Evolutionary conservation across 768 basidiomycete genomes (phyloP).

Genomic region (Crucibulum laeve): DNA sequence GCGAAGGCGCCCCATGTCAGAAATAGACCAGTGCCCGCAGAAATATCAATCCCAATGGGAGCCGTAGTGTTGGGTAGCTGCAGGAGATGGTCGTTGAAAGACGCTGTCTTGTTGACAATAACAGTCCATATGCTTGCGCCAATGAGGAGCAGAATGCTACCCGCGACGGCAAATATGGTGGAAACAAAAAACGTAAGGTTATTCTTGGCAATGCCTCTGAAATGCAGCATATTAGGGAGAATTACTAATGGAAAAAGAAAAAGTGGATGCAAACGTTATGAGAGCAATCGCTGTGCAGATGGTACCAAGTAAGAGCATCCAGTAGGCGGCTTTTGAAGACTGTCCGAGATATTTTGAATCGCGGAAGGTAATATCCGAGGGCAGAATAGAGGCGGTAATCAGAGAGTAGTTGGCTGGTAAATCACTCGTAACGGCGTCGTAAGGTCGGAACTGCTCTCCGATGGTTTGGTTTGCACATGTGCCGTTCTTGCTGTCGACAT

Average conservation of each 20-base stretch:
- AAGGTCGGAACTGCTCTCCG: conserved; percentile 63
- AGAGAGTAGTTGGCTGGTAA: conserved; percentile 61
- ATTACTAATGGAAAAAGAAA: conserved; percentile 5
- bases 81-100: conserved; percentile 50
- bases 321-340: conserved; percentile 68
- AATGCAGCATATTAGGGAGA: conserved; percentile 10
- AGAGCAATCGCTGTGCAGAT: conserved; percentile 62
- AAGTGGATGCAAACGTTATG: conserved; percentile 47
- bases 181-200: conserved; percentile 67
- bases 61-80: conserved; percentile 23
- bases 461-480: conserved; percentile 59
- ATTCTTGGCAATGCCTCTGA: conserved; percentile 63
- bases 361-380: conserved; percentile 44
- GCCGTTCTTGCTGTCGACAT: conserved; percentile 54
- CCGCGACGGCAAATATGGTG: conserved; percentile 54
- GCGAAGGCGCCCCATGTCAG: conserved; percentile 76
- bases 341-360: conserved; percentile 60
- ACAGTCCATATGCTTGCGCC: conserved; percentile 78
- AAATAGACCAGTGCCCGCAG: conserved; percentile 57
- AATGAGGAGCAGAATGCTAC: conserved; percentile 60
- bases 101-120: conserved; percentile 58
- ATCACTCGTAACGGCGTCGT: conserved; percentile 57
- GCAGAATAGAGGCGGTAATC: conserved; percentile 49
- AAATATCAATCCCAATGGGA: conserved; percentile 59
- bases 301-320: conserved; percentile 69